These are phyloP conservation scores for Penicillium turbatum DNA, from an alignment of 495 filamentous ascomycete genomes.

Conservation along the genomic window DNA sequence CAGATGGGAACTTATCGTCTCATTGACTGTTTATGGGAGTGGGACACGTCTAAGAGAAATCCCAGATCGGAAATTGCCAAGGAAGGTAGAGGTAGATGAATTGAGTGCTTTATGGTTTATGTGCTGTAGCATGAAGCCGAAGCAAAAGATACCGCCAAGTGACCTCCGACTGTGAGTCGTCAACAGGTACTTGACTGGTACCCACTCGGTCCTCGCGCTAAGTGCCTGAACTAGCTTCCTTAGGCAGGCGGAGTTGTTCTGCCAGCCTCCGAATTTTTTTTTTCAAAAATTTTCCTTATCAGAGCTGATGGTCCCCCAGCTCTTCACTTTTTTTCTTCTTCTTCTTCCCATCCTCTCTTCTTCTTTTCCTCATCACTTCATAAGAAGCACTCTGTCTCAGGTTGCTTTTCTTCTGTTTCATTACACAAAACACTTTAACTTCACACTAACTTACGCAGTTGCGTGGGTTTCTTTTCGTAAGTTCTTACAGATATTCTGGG, in stretches of 20 bases:
- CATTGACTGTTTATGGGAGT: slow-evolving; percentile 22
- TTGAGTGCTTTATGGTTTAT: background rate
- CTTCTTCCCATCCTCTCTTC: slow-evolving; percentile 16
- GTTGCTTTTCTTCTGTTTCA: slow-evolving; percentile 18
- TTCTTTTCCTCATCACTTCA: slow-evolving; percentile 11
- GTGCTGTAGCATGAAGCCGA: background rate
- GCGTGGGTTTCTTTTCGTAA: slow-evolving; percentile 38
- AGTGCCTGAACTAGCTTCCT: slow-evolving; percentile 15
- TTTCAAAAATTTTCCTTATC: slow-evolving; percentile 32
- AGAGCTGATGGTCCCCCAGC: slow-evolving; percentile 24
- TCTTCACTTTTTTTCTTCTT: slow-evolving; percentile 23
- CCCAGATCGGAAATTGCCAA: background rate
- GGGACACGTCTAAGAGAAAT: no score
- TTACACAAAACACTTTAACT: slow-evolving; percentile 11
- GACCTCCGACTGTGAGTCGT: slow-evolving; percentile 15
- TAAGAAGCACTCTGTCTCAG: slow-evolving; percentile 13
- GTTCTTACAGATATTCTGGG: slow-evolving; percentile 47
- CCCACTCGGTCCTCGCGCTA: slow-evolving; percentile 14
- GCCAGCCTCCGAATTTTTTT: slow-evolving; percentile 36
- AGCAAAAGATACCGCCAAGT: background rate
- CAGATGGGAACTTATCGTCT: slow-evolving; percentile 14
- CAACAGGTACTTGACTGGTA: slow-evolving; percentile 4
- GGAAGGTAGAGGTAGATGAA: background rate
- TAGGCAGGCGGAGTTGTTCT: slow-evolving; percentile 31
- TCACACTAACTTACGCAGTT: slow-evolving; percentile 35